A percentile compares a stretch with the other conserved stretches of the same genome.
phyloP scores from a whole-genome alignment of 2,329 filamentous ascomycete genomes.

The Hortaea sp. region DNA sequence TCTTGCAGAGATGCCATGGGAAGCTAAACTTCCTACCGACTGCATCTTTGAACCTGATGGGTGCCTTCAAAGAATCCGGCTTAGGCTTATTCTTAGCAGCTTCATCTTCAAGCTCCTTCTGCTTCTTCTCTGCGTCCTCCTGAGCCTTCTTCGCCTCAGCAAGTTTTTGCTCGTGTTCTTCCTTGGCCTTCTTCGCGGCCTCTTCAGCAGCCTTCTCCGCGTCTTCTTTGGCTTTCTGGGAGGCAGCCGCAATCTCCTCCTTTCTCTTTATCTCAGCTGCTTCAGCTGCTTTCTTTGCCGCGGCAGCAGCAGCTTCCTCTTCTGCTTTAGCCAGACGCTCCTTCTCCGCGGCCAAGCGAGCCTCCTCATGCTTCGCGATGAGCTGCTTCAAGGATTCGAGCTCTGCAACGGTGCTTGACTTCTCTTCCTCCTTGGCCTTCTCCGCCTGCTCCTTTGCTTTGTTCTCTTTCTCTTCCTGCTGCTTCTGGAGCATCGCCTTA shows the following conservation, averaged over 20 bases:
- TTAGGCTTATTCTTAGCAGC: slow-evolving; percentile 36
- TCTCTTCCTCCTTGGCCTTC: slow-evolving; percentile 8
- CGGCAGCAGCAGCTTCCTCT: slow-evolving; percentile 39
- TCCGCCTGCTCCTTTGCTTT: slow-evolving; percentile 9
- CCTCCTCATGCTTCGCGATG: slow-evolving; percentile 33
- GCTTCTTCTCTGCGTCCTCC: slow-evolving; percentile 41
- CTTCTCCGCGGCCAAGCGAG: slow-evolving; percentile 28
- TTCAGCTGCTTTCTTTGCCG: slow-evolving; percentile 36
- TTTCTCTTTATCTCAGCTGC: slow-evolving; percentile 28
- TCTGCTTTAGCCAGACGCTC: slow-evolving; percentile 22
- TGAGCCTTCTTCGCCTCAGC: slow-evolving; percentile 42
- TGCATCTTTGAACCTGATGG: slow-evolving; percentile 84
- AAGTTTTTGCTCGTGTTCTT: slow-evolving; percentile 44
- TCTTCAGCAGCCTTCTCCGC: slow-evolving; percentile 35
- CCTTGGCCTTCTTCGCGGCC: slow-evolving; percentile 36
- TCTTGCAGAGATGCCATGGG: slow-evolving; percentile 74
- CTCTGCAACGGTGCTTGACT: slow-evolving; percentile 16
- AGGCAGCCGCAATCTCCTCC: slow-evolving; percentile 24
- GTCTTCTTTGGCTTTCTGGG: slow-evolving; percentile 35
- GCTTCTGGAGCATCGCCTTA: slow-evolving; percentile 30
- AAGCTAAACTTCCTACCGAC: slow-evolving; percentile 88
- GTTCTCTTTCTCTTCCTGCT: slow-evolving; percentile 6
- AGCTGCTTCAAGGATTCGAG: slow-evolving; percentile 28
- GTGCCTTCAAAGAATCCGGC: slow-evolving; percentile 53
- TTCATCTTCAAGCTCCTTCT: slow-evolving; percentile 39